phyloP scores from a whole-genome alignment of 2,329 filamentous ascomycete species.

The Nemania abortiva region DNA sequence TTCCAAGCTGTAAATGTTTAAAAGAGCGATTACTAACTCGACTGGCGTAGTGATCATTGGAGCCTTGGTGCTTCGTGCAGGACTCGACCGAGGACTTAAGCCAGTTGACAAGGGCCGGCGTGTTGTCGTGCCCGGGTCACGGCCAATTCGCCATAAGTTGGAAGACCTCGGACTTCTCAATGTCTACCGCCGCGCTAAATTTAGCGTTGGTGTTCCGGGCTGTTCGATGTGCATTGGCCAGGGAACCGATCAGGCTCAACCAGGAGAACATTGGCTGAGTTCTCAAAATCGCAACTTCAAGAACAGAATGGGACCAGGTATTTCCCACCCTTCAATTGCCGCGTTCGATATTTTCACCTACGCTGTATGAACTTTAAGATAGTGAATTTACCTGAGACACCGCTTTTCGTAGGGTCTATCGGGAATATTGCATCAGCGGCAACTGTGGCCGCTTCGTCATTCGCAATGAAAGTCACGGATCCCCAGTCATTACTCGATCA shows the following conservation, averaged over 20 bases:
- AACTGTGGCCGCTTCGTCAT: slow-evolving; percentile 61
- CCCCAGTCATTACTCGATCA: slow-evolving; percentile 44
- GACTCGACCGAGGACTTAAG: slow-evolving; percentile 51
- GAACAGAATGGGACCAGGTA: slow-evolving; percentile 59
- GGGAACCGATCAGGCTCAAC: slow-evolving; percentile 55
- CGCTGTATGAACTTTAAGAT: not conserved
- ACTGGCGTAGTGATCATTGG: slow-evolving; percentile 52
- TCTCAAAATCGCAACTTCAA: slow-evolving; percentile 61
- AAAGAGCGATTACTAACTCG: slow-evolving; percentile 1
- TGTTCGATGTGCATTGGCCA: slow-evolving; percentile 61
- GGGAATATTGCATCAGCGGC: slow-evolving; percentile 60
- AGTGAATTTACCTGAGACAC: not conserved
- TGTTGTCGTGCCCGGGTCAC: slow-evolving; percentile 57
- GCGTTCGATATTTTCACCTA: not conserved
- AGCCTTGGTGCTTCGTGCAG: slow-evolving; percentile 56
- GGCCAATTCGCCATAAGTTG: slow-evolving; percentile 55
- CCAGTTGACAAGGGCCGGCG: slow-evolving; percentile 52
- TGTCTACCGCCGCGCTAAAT: slow-evolving; percentile 57
- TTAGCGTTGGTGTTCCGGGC: slow-evolving; percentile 57
- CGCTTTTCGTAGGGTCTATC: slow-evolving; percentile 53
- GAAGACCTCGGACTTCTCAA: slow-evolving; percentile 52
- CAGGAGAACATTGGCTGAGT: slow-evolving; percentile 59
- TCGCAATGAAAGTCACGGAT: slow-evolving; percentile 56
- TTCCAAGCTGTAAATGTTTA: not conserved
- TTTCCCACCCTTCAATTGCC: not conserved